These are phyloP conservation scores for Elymus sibiricus DNA, from an alignment of 176 grass and related monocot genomes.

Conservation along the genomic window DNA sequence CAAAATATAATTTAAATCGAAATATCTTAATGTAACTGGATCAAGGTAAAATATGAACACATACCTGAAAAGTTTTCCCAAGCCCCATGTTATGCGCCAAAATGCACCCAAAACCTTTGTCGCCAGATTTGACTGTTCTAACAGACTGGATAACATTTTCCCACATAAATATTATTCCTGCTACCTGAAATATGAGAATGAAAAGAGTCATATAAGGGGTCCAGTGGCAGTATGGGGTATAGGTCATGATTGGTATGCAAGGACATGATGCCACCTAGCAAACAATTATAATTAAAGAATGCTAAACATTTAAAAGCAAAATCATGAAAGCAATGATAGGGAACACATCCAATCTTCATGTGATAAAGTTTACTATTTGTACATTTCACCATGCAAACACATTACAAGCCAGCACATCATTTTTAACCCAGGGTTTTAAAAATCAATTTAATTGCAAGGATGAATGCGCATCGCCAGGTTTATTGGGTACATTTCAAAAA, in stretches of 20 bases:
- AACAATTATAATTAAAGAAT: neutral
- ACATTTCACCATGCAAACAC: neutral
- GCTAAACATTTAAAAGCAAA: neutral
- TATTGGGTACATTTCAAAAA: neutral
- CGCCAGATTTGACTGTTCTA: conserved; percentile 83
- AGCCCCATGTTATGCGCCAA: conserved; percentile 99
- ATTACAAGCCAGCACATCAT: conserved; percentile 1
- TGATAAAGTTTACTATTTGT: conserved; percentile 1
- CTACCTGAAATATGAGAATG: conserved; percentile 50
- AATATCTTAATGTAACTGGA: conserved; percentile 4
- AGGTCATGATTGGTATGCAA: neutral
- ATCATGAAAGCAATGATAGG: neutral
- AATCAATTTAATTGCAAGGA: conserved; percentile 8
- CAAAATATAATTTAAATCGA: neutral
- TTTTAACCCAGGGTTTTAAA: neutral
- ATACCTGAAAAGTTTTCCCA: conserved; percentile 98
- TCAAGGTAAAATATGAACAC: conserved; percentile 18
- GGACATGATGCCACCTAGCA: neutral
- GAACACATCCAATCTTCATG: neutral
- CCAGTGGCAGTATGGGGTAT: neutral
- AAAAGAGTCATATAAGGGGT: neutral
- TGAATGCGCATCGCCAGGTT: neutral
- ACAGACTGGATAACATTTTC: conserved; percentile 96
- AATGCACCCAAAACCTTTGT: conserved; percentile 98
- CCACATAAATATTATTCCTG: conserved; percentile 98